Percentiles rank a stretch among this genome's conserved stretches.
Conservation (phyloP, 768 basidiomycete species). For the Xerocomellus intermedius region DNA sequence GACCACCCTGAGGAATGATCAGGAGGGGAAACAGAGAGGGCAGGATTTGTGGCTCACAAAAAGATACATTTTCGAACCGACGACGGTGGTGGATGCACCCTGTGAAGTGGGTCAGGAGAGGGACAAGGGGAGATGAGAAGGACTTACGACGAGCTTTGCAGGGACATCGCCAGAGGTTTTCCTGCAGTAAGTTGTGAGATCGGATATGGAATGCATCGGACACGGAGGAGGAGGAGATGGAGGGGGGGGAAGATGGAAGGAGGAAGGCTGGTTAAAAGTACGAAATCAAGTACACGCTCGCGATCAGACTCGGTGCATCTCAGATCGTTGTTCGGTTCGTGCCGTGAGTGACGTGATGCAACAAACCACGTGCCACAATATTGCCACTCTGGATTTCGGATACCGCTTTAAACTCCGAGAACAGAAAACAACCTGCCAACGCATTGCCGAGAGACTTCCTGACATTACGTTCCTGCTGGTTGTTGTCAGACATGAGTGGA, state of each 20-base stretch:
- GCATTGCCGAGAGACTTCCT: background rate
- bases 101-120: slow-evolving; percentile 28
- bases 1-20: slow-evolving; percentile 63
- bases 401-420: slow-evolving; percentile 17
- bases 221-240: background rate
- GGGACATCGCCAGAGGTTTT: slow-evolving; percentile 86
- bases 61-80: slow-evolving; percentile 85
- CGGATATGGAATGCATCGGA: slow-evolving; percentile 78
- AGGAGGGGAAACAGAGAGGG: background rate
- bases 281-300: slow-evolving; percentile 10
- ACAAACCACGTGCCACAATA: slow-evolving; percentile 16
- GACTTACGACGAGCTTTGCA: slow-evolving; percentile 79
- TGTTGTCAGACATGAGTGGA: background rate
- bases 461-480: background rate
- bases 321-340: slow-evolving; percentile 27
- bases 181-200: slow-evolving; percentile 83
- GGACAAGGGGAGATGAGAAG: background rate
- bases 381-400: slow-evolving; percentile 8
- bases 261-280: slow-evolving; percentile 20
- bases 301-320: slow-evolving; percentile 25
- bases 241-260: slow-evolving; percentile 5
- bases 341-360: slow-evolving; percentile 21
- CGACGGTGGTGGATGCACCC: slow-evolving; percentile 90
- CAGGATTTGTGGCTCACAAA: slow-evolving; percentile 54
- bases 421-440: slow-evolving; percentile 10